Evolutionary conservation across 139 green algal genomes (phyloP).

Genomic region (Micractinium conductrix): DNA sequence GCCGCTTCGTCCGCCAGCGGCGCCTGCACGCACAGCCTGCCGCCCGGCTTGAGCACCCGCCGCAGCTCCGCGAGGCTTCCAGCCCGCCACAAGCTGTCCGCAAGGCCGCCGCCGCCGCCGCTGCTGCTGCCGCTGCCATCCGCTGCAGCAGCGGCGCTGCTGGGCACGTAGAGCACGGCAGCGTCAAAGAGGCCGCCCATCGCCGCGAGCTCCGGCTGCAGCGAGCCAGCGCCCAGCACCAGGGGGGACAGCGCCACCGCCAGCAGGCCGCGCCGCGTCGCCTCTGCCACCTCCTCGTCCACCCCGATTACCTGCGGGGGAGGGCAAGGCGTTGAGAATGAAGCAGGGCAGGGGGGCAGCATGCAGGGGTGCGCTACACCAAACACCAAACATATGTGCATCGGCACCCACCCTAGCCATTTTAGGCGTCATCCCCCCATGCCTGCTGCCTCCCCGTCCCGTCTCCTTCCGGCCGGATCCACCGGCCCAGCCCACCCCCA

Average conservation of each 20-base stretch:
- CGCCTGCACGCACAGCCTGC: constrained; percentile 52
- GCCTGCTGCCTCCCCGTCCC: too few relatives aligned
- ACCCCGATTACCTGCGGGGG: constrained; percentile 32
- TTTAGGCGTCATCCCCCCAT: too few relatives aligned
- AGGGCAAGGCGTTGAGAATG: neutral
- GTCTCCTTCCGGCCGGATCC: too few relatives aligned
- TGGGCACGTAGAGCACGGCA: constrained; percentile 38
- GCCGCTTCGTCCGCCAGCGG: neutral
- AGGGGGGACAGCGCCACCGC: constrained; percentile 27
- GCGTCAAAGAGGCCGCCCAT: constrained; percentile 39
- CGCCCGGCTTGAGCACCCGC: constrained; percentile 47
- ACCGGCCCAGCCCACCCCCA: too few relatives aligned
- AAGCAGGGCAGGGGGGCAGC: neutral
- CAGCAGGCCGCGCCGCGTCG: constrained; percentile 38
- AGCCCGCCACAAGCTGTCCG: constrained; percentile 19
- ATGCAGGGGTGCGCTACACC: neutral
- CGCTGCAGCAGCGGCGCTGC: neutral
- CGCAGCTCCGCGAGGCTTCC: constrained; percentile 37
- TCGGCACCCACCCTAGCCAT: too few relatives aligned
- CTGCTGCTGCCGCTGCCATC: neutral
- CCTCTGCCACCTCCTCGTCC: constrained; percentile 39
- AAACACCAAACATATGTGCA: too few relatives aligned
- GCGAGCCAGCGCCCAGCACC: neutral
- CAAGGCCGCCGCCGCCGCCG: neutral
- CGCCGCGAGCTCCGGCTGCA: constrained; percentile 4